Conservation (phyloP, 2,329 filamentous ascomycete genomes). For the Pestalotiopsis sp. region DNA sequence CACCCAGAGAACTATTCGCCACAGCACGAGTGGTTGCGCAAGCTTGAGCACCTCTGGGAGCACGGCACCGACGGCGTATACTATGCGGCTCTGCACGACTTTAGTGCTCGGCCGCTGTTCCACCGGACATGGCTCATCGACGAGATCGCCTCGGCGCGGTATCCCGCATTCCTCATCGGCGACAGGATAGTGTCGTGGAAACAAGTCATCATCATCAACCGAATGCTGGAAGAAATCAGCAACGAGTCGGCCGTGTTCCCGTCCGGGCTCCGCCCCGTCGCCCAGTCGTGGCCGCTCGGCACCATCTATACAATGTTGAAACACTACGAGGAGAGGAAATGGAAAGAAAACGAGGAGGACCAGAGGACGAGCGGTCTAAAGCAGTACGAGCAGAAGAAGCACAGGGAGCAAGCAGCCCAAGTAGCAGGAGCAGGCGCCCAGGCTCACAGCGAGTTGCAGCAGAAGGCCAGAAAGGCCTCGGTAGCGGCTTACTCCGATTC, state of each 20-base stretch:
- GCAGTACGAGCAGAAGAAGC: conserved; percentile 5
- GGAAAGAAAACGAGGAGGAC: conserved; percentile 12
- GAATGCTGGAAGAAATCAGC: conserved; percentile 37
- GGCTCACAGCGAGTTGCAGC: neutral
- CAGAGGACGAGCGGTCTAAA: neutral
- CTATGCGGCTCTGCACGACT: conserved; percentile 28
- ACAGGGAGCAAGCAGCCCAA: neutral
- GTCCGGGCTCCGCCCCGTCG: conserved; percentile 19
- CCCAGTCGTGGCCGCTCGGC: conserved; percentile 25
- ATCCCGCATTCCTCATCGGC: conserved; percentile 33
- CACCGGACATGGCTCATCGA: conserved; percentile 40
- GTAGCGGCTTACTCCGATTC: neutral
- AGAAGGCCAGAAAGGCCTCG: neutral
- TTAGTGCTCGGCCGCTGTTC: conserved; percentile 36
- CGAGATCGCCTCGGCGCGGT: conserved; percentile 36
- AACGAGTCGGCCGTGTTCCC: conserved; percentile 35
- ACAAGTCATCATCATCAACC: conserved; percentile 36
- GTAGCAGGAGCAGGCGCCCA: neutral
- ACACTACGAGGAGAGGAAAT: conserved; percentile 16
- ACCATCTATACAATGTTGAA: conserved; percentile 18
- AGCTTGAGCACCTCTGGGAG: conserved; percentile 27
- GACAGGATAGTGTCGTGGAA: conserved; percentile 39
- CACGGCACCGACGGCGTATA: conserved; percentile 9
- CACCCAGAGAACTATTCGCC: conserved; percentile 11
- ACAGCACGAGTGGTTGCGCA: conserved; percentile 4